These are phyloP conservation scores for Mycosphaerella sp. DNA, from an alignment of 2,329 filamentous ascomycete genomes.

Conservation along the genomic window DNA sequence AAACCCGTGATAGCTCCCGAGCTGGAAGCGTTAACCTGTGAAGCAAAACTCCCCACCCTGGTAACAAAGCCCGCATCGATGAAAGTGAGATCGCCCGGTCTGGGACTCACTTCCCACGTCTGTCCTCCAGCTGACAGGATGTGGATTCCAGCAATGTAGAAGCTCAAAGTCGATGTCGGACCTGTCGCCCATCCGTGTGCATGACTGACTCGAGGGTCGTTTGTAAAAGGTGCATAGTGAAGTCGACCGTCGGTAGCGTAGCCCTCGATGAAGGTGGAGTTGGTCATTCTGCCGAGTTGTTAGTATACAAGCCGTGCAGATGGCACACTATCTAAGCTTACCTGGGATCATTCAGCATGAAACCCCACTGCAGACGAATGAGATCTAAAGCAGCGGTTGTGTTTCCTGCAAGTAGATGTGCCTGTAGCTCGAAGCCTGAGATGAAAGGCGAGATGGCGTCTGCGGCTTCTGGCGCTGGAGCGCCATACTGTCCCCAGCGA, in stretches of 20 bases:
- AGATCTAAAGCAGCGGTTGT: conserved; percentile 39
- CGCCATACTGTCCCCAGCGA: conserved; percentile 42
- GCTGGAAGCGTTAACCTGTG: conserved; percentile 30
- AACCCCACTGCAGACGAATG: conserved; percentile 46
- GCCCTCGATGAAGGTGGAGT: conserved; percentile 49
- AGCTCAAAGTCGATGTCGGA: conserved; percentile 42
- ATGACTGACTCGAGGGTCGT: conserved; percentile 45
- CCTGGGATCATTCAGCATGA: conserved; percentile 50
- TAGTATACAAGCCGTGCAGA: too few relatives aligned
- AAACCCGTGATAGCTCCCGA: conserved; percentile 17
- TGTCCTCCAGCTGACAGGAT: conserved; percentile 38
- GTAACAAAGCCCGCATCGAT: conserved; percentile 46
- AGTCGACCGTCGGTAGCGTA: conserved; percentile 43
- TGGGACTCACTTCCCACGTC: conserved; percentile 42
- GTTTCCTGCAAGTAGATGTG: conserved; percentile 40
- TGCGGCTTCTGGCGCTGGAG: conserved; percentile 44
- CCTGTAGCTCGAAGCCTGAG: conserved; percentile 43
- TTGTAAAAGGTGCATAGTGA: conserved; percentile 46
- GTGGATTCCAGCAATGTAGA: conserved; percentile 42
- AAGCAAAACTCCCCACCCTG: conserved; percentile 39
- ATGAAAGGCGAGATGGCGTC: conserved; percentile 46
- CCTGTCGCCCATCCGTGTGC: conserved; percentile 50
- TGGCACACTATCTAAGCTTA: too few relatives aligned
- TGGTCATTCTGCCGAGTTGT: too few relatives aligned
- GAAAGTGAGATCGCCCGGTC: conserved; percentile 40